Percentiles rank a stretch among this genome's conserved stretches.
Evolutionary conservation across 2,329 filamentous ascomycete species (phyloP).

Genomic region (Periconia digitata): DNA sequence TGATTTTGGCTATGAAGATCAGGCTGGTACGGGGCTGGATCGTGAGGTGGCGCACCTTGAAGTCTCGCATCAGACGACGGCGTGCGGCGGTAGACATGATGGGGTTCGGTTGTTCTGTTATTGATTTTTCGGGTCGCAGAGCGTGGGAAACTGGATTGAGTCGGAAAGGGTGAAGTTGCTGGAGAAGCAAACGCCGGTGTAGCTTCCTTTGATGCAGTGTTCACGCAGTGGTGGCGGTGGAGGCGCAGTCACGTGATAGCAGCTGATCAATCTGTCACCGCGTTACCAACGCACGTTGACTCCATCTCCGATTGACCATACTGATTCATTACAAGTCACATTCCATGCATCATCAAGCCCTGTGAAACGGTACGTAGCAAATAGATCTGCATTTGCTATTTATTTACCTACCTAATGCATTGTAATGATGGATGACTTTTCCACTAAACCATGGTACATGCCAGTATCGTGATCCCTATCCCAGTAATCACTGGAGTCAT

Average conservation of each 20-base stretch:
- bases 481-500: too few relatives aligned
- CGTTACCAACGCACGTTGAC: too few relatives aligned
- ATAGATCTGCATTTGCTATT: too few relatives aligned
- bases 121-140: neutral
- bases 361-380: too few relatives aligned
- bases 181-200: constrained; percentile 1
- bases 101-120: neutral
- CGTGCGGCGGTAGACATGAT: constrained; percentile 89
- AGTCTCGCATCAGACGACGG: constrained; percentile 97
- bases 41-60: constrained; percentile 71
- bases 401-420: too few relatives aligned
- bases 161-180: neutral
- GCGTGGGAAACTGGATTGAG: neutral
- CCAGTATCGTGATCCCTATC: too few relatives aligned
- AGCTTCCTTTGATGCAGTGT: neutral
- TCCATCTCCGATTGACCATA: too few relatives aligned
- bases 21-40: constrained; percentile 3
- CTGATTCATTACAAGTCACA: too few relatives aligned
- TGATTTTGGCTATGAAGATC: constrained; percentile 2
- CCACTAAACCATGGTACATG: too few relatives aligned
- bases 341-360: too few relatives aligned
- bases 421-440: too few relatives aligned
- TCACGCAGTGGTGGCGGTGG: neutral
- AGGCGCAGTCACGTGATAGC: neutral
- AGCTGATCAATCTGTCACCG: too few relatives aligned